Conservation (phyloP, 2,329 filamentous ascomycete species). For the Xylariales sp. region DNA sequence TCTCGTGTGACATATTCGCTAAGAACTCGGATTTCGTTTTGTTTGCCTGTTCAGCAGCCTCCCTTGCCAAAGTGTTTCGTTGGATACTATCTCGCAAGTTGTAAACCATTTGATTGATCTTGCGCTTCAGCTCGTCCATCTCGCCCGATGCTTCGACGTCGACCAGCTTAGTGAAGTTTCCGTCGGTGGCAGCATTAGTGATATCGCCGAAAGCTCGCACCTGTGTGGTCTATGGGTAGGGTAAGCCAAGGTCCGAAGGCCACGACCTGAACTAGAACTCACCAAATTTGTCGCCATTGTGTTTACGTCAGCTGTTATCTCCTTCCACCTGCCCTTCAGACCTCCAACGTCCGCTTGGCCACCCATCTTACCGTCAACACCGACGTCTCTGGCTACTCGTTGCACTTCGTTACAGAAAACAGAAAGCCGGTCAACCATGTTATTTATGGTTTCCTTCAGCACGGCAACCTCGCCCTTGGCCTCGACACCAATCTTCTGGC, state of each 20-base stretch:
- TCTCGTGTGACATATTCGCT: slow-evolving; percentile 98
- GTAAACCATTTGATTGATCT: slow-evolving; percentile 99
- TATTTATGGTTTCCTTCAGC: slow-evolving; percentile 94
- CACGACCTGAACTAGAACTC: slow-evolving; percentile 19
- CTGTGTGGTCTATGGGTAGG: slow-evolving; percentile 74
- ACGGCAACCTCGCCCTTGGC: slow-evolving; percentile 93
- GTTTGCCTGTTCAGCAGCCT: slow-evolving; percentile 93
- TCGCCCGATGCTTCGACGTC: slow-evolving; percentile 96
- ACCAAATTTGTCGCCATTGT: slow-evolving; percentile 74
- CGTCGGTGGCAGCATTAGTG: slow-evolving; percentile 94
- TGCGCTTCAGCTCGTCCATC: slow-evolving; percentile 98
- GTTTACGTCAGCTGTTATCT: slow-evolving; percentile 95
- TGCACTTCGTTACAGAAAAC: slow-evolving; percentile 97
- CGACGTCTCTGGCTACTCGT: slow-evolving; percentile 91
- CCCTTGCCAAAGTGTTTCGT: slow-evolving; percentile 89
- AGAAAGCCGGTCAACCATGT: slow-evolving; percentile 94
- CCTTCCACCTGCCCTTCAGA: slow-evolving; percentile 92
- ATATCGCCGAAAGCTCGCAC: slow-evolving; percentile 97
- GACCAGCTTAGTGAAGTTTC: slow-evolving; percentile 94
- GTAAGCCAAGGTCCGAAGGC: slow-evolving; percentile 1
- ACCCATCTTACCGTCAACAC: slow-evolving; percentile 97
- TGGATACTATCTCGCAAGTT: slow-evolving; percentile 95
- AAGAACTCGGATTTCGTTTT: slow-evolving; percentile 98
- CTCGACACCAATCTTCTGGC: slow-evolving; percentile 90
- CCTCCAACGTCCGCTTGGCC: slow-evolving; percentile 93